Base-by-base conservation (phyloP, 1,139 yeast species). In the Diutina sp. region DNA sequence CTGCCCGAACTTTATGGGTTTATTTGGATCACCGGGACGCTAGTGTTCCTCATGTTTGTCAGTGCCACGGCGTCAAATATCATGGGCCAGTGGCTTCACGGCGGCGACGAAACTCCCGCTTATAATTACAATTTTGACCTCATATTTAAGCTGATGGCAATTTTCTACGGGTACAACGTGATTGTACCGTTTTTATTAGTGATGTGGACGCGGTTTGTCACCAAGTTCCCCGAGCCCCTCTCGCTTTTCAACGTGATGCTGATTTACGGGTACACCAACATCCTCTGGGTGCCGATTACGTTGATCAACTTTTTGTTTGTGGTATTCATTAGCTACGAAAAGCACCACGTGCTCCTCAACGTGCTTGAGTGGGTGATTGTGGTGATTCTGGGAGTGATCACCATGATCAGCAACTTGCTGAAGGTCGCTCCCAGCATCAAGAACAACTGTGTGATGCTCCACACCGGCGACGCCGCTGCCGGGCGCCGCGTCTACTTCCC, bases 11-110 rank as follows among this genome's bases (percentile, higher is more conserved):
- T 89, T 56, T 89, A 88, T 65, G 96, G 96, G 0, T 87, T 90
- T 32, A 73, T 88, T 52, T 89, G 96, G 96, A 83, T 89, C 54
- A 85, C 90, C 12, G 89, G 90, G 0, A 85, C 95, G 0, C 79
- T 87, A 57, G 82, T 87, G 1, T 83, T 87, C 60, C 73, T 84
- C 51, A 74, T 88, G 67, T 89, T 88, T 70, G 85, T 88, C 58
- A 78, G 90, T 56, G 80, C 88, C 46, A 86, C 96, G 0, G 79
- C 77, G 1, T 68, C 78, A 16, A 74, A 75, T 57, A 60, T 75
- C 16, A 62, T 76, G 51, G 46, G 75, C 66, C 63, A 80, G 72
- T 63, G 88, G 87, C 58, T 74, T 68, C 68, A 72, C 60, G 60
- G 59, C 5, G 64, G 64, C 18, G 60, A 72, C 65, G 62, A 72